Base-by-base conservation (phyloP, 1,139 yeast species). In the Lodderomyces parapsilosis region DNA sequence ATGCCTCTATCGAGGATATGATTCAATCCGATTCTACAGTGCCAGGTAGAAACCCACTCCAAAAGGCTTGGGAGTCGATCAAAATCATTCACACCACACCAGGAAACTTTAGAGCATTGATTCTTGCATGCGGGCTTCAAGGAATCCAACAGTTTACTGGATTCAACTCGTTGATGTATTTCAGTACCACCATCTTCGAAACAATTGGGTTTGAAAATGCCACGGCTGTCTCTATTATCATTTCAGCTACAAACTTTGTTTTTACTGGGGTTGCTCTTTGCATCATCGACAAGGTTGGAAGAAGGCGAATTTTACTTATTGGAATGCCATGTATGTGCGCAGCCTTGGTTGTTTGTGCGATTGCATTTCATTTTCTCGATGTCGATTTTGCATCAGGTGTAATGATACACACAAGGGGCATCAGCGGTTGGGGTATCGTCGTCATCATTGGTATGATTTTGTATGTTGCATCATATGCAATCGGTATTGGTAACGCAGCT, bases 141-240 rank as follows among this genome's bases (percentile, higher is more conserved):
- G 96, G 95, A 49, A 86, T 91, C 59, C 97, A 91, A 68, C 97
- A 91, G 65, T 89, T 90, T 56, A 86, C 96, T 17, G 97, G 97
- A 52, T 91, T 90, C 78, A 91, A 91, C 68, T 87, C 97, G 3
- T 76, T 91, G 56, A 87, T 91, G 95, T 91, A 91, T 67, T 91
- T 90, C 66, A 84, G 95, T 45, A 83, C 95, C 32, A 89, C 96
- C 1, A 83, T 91, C 52, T 91, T 91, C 62, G 83, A 87, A 62
- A 82, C 91, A 35, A 87, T 89, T 44, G 98, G 98, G 2, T 91
- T 91, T 63, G 56, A 79, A 48, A 81, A 90, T 60, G 78, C 97
- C 7, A 85, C 96, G 18, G 96, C 96, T 1, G 96, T 90, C n/a
- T 89, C 97, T 2, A 81, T 90, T 53, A 83, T 91, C 51, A 81